These are phyloP conservation scores for Heritiera fomes DNA, from an alignment of 345 rosid species.

Conservation along the genomic window DNA sequence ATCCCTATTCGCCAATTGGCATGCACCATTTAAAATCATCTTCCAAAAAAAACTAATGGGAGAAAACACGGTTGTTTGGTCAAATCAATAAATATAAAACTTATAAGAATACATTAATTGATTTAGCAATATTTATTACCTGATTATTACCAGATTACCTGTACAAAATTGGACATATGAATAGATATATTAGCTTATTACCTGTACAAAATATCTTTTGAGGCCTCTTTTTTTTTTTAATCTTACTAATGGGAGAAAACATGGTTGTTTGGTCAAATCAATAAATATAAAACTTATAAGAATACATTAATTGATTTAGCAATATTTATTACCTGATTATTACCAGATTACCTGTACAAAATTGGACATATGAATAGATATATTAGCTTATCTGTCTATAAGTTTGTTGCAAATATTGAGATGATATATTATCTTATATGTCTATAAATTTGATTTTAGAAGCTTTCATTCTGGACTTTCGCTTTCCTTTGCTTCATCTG, in stretches of 20 bases:
- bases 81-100: neutral
- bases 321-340: neutral
- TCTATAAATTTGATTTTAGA: conserved; percentile 7
- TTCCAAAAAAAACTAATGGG: neutral
- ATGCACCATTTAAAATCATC: neutral
- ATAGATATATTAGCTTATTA: neutral
- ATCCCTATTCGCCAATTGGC: conserved; percentile 1
- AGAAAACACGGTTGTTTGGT: neutral
- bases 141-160: neutral
- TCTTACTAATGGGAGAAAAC: neutral
- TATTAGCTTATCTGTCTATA: neutral
- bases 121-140: neutral
- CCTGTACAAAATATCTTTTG: neutral
- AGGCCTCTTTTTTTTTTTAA: neutral
- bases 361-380: neutral
- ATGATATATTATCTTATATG: neutral
- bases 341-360: neutral
- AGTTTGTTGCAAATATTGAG: neutral
- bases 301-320: neutral
- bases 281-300: neutral
- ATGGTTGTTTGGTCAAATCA: neutral
- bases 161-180: neutral
- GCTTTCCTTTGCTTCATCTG: neutral
- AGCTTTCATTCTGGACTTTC: neutral
- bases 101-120: neutral